These are phyloP conservation scores for Cornus suecica DNA, from an alignment of 148 eudicot species.

Conservation along the genomic window DNA sequence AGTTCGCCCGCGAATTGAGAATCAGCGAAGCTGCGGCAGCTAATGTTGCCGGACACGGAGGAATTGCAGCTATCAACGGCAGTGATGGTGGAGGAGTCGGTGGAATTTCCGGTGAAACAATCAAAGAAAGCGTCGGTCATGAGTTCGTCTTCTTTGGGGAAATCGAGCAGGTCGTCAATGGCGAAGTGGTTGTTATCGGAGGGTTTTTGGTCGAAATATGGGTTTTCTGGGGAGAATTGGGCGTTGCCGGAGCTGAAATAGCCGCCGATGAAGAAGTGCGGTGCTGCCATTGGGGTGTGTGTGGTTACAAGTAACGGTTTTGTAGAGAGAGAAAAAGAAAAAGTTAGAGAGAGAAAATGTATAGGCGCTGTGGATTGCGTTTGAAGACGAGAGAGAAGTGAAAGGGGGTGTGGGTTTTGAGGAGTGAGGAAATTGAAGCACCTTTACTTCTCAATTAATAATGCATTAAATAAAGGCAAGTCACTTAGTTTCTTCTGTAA, in stretches of 20 bases:
- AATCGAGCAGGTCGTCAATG: slow-evolving; percentile 67
- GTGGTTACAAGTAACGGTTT: slow-evolving; percentile 15
- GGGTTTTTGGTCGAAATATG: slow-evolving; percentile 13
- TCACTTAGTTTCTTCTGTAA: slow-evolving; percentile 30
- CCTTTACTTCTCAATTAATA: background rate
- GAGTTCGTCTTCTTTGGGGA: slow-evolving; percentile 64
- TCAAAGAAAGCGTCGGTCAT: slow-evolving; percentile 63
- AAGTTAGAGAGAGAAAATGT: slow-evolving; percentile 1
- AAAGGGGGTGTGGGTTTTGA: slow-evolving; percentile 37
- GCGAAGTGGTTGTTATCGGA: slow-evolving; percentile 21
- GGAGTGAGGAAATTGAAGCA: slow-evolving; percentile 25
- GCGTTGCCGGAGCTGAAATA: slow-evolving; percentile 6
- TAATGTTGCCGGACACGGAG: slow-evolving; percentile 51
- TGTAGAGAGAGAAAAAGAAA: slow-evolving; percentile 15
- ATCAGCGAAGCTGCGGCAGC: slow-evolving; percentile 51
- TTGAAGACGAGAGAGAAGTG: slow-evolving; percentile 23
- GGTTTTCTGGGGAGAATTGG: background rate
- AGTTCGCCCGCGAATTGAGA: slow-evolving; percentile 72
- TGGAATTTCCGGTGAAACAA: slow-evolving; percentile 41
- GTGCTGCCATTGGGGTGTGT: slow-evolving; percentile 35
- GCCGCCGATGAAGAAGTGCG: slow-evolving; percentile 39
- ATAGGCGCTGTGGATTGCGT: slow-evolving; percentile 23
- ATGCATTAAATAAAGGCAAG: slow-evolving; percentile 10
- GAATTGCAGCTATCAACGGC: slow-evolving; percentile 77
- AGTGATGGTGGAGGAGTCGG: slow-evolving; percentile 53